These are phyloP conservation scores for Gymnopilus junonius DNA, from an alignment of 768 basidiomycete species.

Conservation along the genomic window DNA sequence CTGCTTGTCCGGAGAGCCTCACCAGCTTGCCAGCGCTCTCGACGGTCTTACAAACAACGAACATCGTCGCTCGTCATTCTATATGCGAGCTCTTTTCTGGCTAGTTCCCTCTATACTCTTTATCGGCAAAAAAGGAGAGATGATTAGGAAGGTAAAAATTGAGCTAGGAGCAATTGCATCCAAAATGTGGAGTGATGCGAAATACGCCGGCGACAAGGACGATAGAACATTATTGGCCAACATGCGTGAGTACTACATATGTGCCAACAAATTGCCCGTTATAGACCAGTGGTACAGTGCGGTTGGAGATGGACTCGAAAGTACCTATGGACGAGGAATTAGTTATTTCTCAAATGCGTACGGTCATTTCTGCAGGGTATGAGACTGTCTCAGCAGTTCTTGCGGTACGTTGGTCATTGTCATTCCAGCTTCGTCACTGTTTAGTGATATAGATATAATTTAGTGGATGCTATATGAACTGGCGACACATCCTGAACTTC, in stretches of 20 bases:
- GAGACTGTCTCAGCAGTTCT: constrained; percentile 52
- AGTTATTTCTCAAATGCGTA: constrained; percentile 64
- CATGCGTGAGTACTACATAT: constrained; percentile 48
- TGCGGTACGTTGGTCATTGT: constrained; percentile 36
- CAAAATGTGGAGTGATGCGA: constrained; percentile 59
- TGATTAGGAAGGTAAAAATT: constrained; percentile 57
- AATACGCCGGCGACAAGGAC: constrained; percentile 44
- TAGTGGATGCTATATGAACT: constrained; percentile 75
- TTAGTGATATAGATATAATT: constrained; percentile 5
- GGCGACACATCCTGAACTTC: constrained; percentile 51
- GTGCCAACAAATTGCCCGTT: not conserved
- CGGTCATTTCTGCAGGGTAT: constrained; percentile 65
- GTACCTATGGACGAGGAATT: constrained; percentile 49
- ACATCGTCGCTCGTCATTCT: constrained; percentile 59
- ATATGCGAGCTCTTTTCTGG: constrained; percentile 69
- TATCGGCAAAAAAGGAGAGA: constrained; percentile 60
- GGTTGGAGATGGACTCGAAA: constrained; percentile 41
- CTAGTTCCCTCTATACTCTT: constrained; percentile 57
- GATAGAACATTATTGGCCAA: constrained; percentile 55
- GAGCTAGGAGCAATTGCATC: constrained; percentile 57
- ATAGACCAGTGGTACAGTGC: constrained; percentile 26
- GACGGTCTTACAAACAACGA: constrained; percentile 67
- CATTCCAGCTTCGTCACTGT: constrained; percentile 14
- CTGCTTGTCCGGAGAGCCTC: constrained; percentile 53
- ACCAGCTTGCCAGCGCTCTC: constrained; percentile 53